phyloP scores from a whole-genome alignment of 352 stramenopile genomes.

The Phytophthora constricta region DNA sequence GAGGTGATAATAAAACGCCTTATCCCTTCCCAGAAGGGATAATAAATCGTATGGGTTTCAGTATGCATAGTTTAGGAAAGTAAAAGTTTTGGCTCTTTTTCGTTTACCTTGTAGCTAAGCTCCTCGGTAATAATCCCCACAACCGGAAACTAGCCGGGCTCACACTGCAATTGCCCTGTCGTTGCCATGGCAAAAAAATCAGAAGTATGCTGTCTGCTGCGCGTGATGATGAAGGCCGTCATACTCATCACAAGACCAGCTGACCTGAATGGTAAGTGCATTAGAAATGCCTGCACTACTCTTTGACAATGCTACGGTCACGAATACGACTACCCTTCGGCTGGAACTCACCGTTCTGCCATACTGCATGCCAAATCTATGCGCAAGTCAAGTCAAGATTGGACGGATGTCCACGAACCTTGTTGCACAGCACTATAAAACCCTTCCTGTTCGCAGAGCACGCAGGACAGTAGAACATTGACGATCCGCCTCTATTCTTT shows the following conservation, averaged over 20 bases:
- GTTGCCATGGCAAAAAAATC: neutral
- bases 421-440: constrained; percentile 10
- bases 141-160: neutral
- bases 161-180: neutral
- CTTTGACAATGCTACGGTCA: constrained; percentile 5
- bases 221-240: neutral
- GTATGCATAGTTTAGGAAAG: constrained; percentile 7
- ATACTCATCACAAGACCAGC: neutral
- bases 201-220: neutral
- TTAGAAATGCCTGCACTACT: constrained; percentile 5
- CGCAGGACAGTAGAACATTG: constrained; percentile 13
- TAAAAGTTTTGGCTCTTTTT: constrained; percentile 11
- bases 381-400: constrained; percentile 21
- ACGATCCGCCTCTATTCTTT: constrained; percentile 11
- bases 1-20: constrained; percentile 13
- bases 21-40: constrained; percentile 18
- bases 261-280: neutral
- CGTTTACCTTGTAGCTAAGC: constrained; percentile 6
- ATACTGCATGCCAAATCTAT: constrained; percentile 27
- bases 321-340: constrained; percentile 1
- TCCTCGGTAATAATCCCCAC: constrained; percentile 10
- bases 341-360: constrained; percentile 29
- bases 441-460: constrained; percentile 11
- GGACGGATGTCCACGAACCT: constrained; percentile 6
- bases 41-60: constrained; percentile 10